Conservation (phyloP, 2,329 filamentous ascomycete genomes). For the Dissoconium aciculare region DNA sequence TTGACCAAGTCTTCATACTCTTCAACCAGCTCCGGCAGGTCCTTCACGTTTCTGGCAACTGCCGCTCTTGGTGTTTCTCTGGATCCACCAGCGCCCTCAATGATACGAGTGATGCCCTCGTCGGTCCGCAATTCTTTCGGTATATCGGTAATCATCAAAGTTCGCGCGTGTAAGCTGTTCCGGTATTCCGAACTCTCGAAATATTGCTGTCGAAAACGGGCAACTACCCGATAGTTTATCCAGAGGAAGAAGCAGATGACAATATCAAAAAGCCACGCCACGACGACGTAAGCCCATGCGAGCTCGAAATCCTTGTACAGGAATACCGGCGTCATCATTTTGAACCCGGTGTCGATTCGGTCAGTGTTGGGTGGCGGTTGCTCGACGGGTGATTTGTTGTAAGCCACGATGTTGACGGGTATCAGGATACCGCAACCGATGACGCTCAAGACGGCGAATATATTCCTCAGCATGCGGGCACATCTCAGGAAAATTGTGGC, state of each 20-base stretch:
- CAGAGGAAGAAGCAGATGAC: conserved; percentile 69
- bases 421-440: conserved; percentile 65
- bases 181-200: conserved; percentile 82
- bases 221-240: conserved; percentile 71
- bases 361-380: conserved; percentile 1
- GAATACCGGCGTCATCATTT: conserved; percentile 41
- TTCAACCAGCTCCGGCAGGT: conserved; percentile 69
- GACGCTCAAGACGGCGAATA: conserved; percentile 60
- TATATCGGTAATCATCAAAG: conserved; percentile 63
- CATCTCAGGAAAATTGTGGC: conserved; percentile 83
- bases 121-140: conserved; percentile 62
- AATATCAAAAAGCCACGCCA: conserved; percentile 53
- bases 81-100: conserved; percentile 64
- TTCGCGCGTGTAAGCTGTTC: conserved; percentile 62
- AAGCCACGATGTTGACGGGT: conserved; percentile 48
- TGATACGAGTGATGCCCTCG: conserved; percentile 73
- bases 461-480: conserved; percentile 78
- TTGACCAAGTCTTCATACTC: conserved; percentile 71
- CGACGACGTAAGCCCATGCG: conserved; percentile 45
- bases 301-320: conserved; percentile 28
- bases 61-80: conserved; percentile 65
- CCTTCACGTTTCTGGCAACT: conserved; percentile 82
- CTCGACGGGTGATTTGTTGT: conserved; percentile 16
- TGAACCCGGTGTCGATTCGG: conserved; percentile 17
- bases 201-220: conserved; percentile 57